Conservation (phyloP, 2,329 filamentous ascomycete genomes). For the Daldinia sp. region DNA sequence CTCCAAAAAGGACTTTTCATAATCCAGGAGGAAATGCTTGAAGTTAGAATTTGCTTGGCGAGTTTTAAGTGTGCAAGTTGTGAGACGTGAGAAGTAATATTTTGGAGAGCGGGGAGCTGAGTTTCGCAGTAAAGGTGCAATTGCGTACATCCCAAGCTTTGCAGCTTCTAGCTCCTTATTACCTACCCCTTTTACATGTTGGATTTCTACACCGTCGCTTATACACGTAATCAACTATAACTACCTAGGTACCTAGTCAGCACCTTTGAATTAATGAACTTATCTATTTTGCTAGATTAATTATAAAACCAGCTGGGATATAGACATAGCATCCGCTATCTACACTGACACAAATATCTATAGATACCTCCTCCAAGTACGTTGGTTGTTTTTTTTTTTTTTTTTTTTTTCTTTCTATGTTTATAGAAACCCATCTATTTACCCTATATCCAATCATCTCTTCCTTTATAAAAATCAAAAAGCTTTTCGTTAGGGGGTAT, state of each 20-base stretch:
- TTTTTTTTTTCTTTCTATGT: no score
- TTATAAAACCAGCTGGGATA: neutral
- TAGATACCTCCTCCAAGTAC: no score
- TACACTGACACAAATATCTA: neutral
- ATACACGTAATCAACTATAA: neutral
- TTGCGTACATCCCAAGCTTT: neutral
- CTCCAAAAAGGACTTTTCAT: neutral
- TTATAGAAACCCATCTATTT: neutral
- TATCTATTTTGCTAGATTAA: neutral
- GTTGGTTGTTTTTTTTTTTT: neutral
- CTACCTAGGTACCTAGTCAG: no score
- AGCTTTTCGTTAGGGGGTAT: neutral
- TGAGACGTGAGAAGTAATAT: conserved; percentile 8
- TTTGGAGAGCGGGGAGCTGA: conserved; percentile 10
- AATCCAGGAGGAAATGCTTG: neutral
- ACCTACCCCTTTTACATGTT: neutral
- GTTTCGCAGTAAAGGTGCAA: neutral
- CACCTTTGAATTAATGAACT: no score
- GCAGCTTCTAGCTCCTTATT: neutral
- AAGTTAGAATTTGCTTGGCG: neutral
- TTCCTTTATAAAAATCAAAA: neutral
- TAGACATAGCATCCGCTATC: neutral
- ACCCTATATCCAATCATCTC: neutral
- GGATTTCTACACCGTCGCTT: neutral
- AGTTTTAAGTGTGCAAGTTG: conserved; percentile 4